Base-by-base conservation (phyloP, 2,329 filamentous ascomycete species). In the Colletotrichum sojae region DNA sequence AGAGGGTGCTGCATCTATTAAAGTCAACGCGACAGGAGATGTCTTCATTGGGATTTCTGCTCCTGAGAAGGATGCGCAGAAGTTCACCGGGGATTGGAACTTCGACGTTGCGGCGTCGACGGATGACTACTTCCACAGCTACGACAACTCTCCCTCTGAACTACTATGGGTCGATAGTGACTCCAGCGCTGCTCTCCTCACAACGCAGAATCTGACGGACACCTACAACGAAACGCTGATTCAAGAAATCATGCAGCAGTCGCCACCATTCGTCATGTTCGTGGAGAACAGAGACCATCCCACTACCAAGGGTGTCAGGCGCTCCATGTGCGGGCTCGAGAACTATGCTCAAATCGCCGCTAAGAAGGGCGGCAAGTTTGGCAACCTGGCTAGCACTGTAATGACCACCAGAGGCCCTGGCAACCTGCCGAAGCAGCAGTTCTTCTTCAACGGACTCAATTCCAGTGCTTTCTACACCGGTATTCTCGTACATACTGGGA, bases 161-260 rank as follows among this genome's bases (percentile, higher is more conserved):
- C 84, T 98, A 8, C 88, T 90, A 73, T 92, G 95, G 81, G 89
- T 98, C 60, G 96, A 98, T 76, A 94, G 93, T 25, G 96, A 98
- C 78, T 91, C 89, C 51, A 87, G 86, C 36, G 91, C 94, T 2
- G 92, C 94, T 2, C 84, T 99, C 27, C 85, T 99, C 49, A 91
- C 92, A 52, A 97, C 94, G 0, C 86, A 90, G 61, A 92, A 95
- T 74, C 81, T 95, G 56, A 94, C 92, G 1, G 82, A 83, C 57
- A 81, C 81, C 2, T 78, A 83, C 2, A 82, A 90, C 13, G 84
- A 86, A 69, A 75, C 84, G 3, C 78, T 77, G 83, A 74, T 91
- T 83, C 87, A 87, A 84, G 81, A 81, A 67, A 76, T 88, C 31
- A 84, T 91, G 74, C 71, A 84, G 75, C 61, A 80, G 13, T 74